phyloP scores from a whole-genome alignment of 257 asterid species.

The Salvia hispanica region DNA sequence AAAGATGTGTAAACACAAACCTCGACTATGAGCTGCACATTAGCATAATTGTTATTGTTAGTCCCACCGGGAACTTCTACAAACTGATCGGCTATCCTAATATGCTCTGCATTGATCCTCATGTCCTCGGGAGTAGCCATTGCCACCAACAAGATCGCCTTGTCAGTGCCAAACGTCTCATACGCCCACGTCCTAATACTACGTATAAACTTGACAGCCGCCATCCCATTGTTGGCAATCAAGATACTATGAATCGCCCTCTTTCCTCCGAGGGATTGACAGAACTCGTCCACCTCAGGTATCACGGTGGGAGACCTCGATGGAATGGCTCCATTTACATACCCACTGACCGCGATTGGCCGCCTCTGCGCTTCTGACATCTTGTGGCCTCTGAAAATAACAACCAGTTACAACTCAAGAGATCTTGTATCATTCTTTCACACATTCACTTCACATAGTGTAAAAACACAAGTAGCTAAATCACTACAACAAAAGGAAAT shows the following conservation, averaged over 20 bases:
- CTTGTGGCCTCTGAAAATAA: conserved; percentile 49
- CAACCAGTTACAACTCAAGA: conserved; percentile 10
- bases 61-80: conserved; percentile 99
- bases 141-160: conserved; percentile 93
- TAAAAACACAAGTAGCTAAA: background rate
- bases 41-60: conserved; percentile 95
- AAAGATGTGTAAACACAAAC: conserved; percentile 44
- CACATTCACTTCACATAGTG: conserved; percentile 12
- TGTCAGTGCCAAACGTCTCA: conserved; percentile 94
- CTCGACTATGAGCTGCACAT: conserved; percentile 98
- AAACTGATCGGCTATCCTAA: conserved; percentile 96
- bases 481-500: too few species aligned
- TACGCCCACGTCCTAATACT: conserved; percentile 98
- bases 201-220: conserved; percentile 96
- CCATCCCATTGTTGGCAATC: conserved; percentile 99
- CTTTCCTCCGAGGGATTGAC: conserved; percentile 79
- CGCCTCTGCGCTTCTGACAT: conserved; percentile 98
- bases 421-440: background rate
- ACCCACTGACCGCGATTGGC: conserved; percentile 45
- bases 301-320: conserved; percentile 58
- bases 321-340: conserved; percentile 56
- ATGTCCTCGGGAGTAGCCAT: conserved; percentile 99
- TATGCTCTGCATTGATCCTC: conserved; percentile 99
- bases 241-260: conserved; percentile 85
- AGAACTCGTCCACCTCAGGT: conserved; percentile 77